phyloP scores from a whole-genome alignment of 768 basidiomycete genomes.

The Krasilnikovozyma curviuscula region DNA sequence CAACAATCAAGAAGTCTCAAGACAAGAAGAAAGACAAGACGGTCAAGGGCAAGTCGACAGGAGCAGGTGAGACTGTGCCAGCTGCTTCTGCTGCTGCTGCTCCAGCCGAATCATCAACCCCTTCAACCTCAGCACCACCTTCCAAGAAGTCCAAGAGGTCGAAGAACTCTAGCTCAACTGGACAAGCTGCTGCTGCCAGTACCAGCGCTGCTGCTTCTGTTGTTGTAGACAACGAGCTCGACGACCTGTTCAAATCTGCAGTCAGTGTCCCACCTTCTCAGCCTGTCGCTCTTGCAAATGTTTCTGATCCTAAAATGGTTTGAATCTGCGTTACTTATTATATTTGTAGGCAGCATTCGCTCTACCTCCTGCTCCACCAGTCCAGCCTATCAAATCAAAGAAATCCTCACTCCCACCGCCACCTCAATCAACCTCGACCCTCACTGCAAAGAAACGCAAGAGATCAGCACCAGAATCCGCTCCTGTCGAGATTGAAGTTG shows the following conservation, averaged over 20 bases:
- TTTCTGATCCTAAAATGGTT: too few relatives aligned
- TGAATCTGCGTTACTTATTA: too few relatives aligned
- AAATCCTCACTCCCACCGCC: too few relatives aligned
- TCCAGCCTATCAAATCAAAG: too few relatives aligned
- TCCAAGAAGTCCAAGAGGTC: slow-evolving; percentile 7
- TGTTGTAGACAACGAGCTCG: slow-evolving; percentile 5
- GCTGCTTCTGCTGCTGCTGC: not conserved
- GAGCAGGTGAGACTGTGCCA: not conserved
- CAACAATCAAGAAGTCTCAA: too few relatives aligned
- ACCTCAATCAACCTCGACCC: too few relatives aligned
- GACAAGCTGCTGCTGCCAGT: not conserved
- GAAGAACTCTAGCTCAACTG: not conserved
- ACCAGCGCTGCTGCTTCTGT: not conserved
- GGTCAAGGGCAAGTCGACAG: not conserved
- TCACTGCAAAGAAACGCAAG: slow-evolving; percentile 10
- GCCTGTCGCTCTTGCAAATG: too few relatives aligned
- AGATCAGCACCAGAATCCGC: slow-evolving; percentile 3
- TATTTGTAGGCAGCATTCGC: too few relatives aligned
- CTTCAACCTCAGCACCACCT: too few relatives aligned
- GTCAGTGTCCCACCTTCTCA: not conserved
- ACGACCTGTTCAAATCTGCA: slow-evolving; percentile 9
- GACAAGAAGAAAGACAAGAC: slow-evolving; percentile 1
- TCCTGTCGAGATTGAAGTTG: not conserved
- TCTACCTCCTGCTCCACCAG: too few relatives aligned
- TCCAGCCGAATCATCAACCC: not conserved